Evolutionary conservation across 2,329 filamentous ascomycete species (phyloP), one percentile per base, ranked within the genome.

Genomic region (Aquanectria penicillioides): DNA sequence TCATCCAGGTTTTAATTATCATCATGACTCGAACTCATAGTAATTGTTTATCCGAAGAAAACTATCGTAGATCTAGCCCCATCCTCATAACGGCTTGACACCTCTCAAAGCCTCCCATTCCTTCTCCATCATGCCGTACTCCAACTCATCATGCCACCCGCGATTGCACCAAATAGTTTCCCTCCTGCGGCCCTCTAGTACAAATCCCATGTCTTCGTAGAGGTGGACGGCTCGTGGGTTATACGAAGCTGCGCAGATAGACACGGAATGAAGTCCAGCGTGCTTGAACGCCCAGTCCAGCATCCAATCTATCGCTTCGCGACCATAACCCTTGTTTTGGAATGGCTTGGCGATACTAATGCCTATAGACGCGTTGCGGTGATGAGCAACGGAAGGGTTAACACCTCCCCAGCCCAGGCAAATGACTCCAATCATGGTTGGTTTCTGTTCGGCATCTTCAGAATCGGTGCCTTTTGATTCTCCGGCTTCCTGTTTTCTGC

Each of bases 241-340:
- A 60, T 75, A 83, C 11, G 67, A 75, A 26, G 79, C 76, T 3
- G 74, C 74, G 8, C 68, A 63, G 13, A 83, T 74, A 18, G 67
- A 69, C 13, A 83, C 74, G 3, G 75, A 67, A 61, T 83, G 81
- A 68, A 83, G 57, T 2, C 77, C 77, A 3, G 72, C 78, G 15
- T 73, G 71, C 18, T 62, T 62, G 58, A 84, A 84, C 0, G 75
- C 77, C 74, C 80, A 83, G 36, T 79, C 73, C 9, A 82, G 61
- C 3, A 69, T 75, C 80, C 80, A 84, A 25, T 71, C 69, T 46
- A 83, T 78, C 2, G 79, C 78, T 63, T 83, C 81, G 12, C 66
- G 66, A 5, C 81, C 81, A 50, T 83, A 83, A 0, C 81, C 79
- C 25, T 71, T 63, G 8, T 73, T 69, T 50, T 81, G 77, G 57